These are phyloP conservation scores for Lasiosphaeria miniovina DNA, from an alignment of 495 filamentous ascomycete species.

Conservation along the genomic window DNA sequence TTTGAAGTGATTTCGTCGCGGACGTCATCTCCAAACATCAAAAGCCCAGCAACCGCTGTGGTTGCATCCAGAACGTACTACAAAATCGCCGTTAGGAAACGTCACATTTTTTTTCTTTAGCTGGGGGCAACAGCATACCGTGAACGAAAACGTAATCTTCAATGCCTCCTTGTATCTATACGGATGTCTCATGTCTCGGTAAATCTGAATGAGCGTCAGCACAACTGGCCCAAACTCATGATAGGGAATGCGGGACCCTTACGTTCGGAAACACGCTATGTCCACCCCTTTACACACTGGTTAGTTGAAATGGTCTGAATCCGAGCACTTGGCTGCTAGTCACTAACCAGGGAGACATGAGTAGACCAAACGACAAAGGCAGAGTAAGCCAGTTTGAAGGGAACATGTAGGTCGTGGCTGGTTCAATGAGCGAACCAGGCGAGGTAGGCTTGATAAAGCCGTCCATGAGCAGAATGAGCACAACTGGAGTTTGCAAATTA, in stretches of 20 bases:
- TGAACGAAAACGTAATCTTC: constrained; percentile 83
- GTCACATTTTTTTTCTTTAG: neutral
- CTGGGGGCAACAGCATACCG: constrained; percentile 51
- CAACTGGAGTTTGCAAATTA: constrained; percentile 53
- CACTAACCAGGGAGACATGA: constrained; percentile 84
- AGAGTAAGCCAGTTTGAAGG: constrained; percentile 84
- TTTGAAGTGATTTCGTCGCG: constrained; percentile 89
- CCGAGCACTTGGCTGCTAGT: neutral
- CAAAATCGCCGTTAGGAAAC: neutral
- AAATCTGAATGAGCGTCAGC: constrained; percentile 55
- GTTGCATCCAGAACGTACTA: constrained; percentile 75
- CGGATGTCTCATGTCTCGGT: constrained; percentile 95
- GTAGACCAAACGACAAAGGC: constrained; percentile 88
- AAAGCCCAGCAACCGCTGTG: constrained; percentile 76
- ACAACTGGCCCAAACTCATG: neutral
- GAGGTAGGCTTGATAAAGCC: constrained; percentile 75
- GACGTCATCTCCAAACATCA: constrained; percentile 91
- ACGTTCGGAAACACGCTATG: constrained; percentile 90
- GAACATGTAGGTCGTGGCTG: constrained; percentile 75
- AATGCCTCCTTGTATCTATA: constrained; percentile 76
- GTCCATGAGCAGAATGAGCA: constrained; percentile 75
- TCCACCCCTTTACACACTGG: constrained; percentile 54
- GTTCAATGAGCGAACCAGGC: constrained; percentile 81
- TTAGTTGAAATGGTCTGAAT: constrained; percentile 4
- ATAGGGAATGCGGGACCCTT: constrained; percentile 5